Percentiles rank a stretch among this genome's conserved stretches.
These are phyloP conservation scores for Saccharomycopsis crataegensis DNA, from an alignment of 1,139 yeast genomes.

Conservation along the genomic window DNA sequence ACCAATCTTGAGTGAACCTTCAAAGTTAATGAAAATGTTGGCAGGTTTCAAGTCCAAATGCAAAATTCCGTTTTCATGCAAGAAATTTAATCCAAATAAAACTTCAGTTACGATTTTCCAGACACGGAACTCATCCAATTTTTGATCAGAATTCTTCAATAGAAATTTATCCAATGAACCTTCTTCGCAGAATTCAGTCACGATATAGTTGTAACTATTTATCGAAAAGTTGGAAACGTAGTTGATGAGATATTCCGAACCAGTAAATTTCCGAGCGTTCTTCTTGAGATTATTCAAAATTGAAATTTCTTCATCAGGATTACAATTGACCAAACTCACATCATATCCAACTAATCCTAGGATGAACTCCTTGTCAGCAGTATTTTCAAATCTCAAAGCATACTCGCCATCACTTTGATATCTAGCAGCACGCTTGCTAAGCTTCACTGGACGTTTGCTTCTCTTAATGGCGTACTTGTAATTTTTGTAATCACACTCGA, in stretches of 20 bases:
- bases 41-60: constrained; percentile 95
- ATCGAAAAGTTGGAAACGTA: constrained; percentile 14
- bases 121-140: constrained; percentile 88
- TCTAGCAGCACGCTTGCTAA: constrained; percentile 24
- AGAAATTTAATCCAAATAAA: constrained; percentile 67
- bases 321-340: constrained; percentile 4
- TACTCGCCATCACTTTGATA: constrained; percentile 3
- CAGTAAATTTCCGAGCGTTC: constrained; percentile 20
- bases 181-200: constrained; percentile 94
- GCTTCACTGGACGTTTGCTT: constrained; percentile 44
- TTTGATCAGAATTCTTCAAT: constrained; percentile 68
- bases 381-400: constrained; percentile 4
- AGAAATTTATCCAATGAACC: constrained; percentile 82
- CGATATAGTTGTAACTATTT: constrained; percentile 45
- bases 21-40: constrained; percentile 87
- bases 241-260: constrained; percentile 17
- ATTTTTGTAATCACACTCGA: constrained; percentile 59
- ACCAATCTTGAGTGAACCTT: constrained; percentile 82
- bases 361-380: constrained; percentile 11
- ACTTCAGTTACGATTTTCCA: constrained; percentile 93
- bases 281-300: constrained; percentile 38
- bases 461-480: constrained; percentile 81
- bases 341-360: constrained; percentile 4
- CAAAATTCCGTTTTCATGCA: constrained; percentile 68
- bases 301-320: constrained; percentile 44